phyloP scores from a whole-genome alignment of 2,329 filamentous ascomycete genomes.

The Fusarium virguliforme region DNA sequence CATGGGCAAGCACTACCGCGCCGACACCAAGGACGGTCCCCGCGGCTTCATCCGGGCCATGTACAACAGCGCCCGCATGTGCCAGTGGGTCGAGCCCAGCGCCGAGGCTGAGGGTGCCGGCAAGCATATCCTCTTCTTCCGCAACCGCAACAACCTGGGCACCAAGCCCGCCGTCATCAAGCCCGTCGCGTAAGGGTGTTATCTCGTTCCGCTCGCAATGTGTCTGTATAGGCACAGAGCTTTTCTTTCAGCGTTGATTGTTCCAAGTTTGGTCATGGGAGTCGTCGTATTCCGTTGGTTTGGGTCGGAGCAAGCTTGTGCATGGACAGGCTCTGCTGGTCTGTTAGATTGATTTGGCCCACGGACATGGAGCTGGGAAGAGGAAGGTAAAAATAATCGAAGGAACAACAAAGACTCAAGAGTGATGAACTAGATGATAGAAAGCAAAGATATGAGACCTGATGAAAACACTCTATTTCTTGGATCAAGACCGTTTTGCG shows the following conservation, averaged over 20 bases:
- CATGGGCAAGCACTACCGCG: slow-evolving; percentile 96
- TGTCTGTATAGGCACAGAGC: slow-evolving; percentile 9
- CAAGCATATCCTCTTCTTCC: slow-evolving; percentile 92
- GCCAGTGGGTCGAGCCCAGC: slow-evolving; percentile 98
- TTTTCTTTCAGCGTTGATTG: slow-evolving; percentile 43
- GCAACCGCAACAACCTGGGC: slow-evolving; percentile 92
- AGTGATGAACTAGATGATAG: slow-evolving; percentile 37
- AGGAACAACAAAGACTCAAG: slow-evolving; percentile 26
- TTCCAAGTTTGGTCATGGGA: slow-evolving; percentile 33
- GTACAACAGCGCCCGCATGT: slow-evolving; percentile 86
- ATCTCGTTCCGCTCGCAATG: slow-evolving; percentile 18
- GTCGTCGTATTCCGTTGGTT: slow-evolving; percentile 31
- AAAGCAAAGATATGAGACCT: slow-evolving; percentile 42
- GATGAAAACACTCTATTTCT: slow-evolving; percentile 32
- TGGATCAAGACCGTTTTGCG: slow-evolving; percentile 18
- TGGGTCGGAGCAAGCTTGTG: slow-evolving; percentile 22
- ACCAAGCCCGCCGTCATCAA: slow-evolving; percentile 58
- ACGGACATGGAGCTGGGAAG: slow-evolving; percentile 13
- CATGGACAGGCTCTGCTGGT: slow-evolving; percentile 21
- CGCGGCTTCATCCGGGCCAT: slow-evolving; percentile 88
- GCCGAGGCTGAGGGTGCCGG: slow-evolving; percentile 84
- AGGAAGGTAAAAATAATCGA: slow-evolving; percentile 33
- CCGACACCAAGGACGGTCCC: slow-evolving; percentile 82
- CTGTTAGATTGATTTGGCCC: slow-evolving; percentile 14
- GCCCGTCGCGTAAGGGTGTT: slow-evolving; percentile 32